phyloP scores from a whole-genome alignment of 2,329 filamentous ascomycete genomes.

The Tolypocladium cylindrosporum region DNA sequence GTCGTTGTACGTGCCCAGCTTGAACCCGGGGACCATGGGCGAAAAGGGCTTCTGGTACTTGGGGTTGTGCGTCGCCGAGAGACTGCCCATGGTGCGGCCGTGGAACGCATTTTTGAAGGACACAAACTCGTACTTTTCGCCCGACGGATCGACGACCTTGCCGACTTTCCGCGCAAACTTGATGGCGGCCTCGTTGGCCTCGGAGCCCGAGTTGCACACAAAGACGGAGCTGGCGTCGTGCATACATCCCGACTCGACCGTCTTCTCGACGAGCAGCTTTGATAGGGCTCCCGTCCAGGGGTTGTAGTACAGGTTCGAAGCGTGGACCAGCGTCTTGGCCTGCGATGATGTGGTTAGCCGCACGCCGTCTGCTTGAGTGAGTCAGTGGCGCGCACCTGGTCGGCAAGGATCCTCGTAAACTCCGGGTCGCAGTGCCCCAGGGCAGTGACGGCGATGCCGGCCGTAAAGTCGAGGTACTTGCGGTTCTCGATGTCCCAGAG shows the following conservation, averaged over 20 bases:
- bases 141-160: conserved; percentile 61
- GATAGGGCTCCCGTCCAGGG: conserved; percentile 88
- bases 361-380: not conserved
- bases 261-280: conserved; percentile 74
- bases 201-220: conserved; percentile 90
- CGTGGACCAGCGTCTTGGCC: conserved; percentile 73
- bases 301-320: conserved; percentile 96
- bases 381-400: conserved; percentile 51
- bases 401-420: conserved; percentile 61
- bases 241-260: conserved; percentile 71
- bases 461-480: conserved; percentile 87
- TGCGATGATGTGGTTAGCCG: conserved; percentile 11
- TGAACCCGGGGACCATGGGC: conserved; percentile 92
- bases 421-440: conserved; percentile 84
- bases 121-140: conserved; percentile 72
- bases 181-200: conserved; percentile 95
- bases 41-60: conserved; percentile 95
- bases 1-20: conserved; percentile 79
- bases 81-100: conserved; percentile 86
- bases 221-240: conserved; percentile 72
- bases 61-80: conserved; percentile 94
- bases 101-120: conserved; percentile 92
- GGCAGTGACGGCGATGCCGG: conserved; percentile 90
- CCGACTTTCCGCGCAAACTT: conserved; percentile 94
- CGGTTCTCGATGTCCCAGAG: conserved; percentile 85